Evolutionary conservation across 805 yeast genomes (phyloP), one percentile per base, ranked within the genome.

Genomic region (Jamesozyma lodderae): DNA sequence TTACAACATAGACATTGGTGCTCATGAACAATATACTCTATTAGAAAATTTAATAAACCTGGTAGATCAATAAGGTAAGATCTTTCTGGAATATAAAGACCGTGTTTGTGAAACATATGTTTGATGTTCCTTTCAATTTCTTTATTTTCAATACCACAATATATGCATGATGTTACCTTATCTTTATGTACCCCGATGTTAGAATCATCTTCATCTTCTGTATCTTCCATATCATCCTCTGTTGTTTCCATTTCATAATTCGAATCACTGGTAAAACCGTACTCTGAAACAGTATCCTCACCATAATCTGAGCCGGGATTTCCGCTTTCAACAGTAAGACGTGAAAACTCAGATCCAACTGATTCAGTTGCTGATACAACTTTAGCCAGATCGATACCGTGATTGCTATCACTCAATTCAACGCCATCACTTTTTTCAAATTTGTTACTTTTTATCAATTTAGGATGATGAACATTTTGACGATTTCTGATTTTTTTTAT

Each of bases 11-110:
- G 61, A 58, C 98, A 92, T 46, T 81, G 73, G 48, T 84, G 79
- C 28, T 96, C 96, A 31, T 79, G 69, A 8, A 88, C 82, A 38
- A 90, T 75, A 49, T 81, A 79, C 46, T 86, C 92, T 31, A 82
- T 84, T 42, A 92, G 61, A 53, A 83, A 84, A 2, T 63, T 57
- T n/a, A 92, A 59, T 29, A 92, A 67, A 0, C 96, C 97, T 28
- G 66, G 69, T 35, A 74, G 63, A 56, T 88, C 85, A 0, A 62
- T 65, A 34, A 92, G 67, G 51, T 75, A 87, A 13, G 74, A 69
- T 43, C 69, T 66, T 58, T 92, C 96, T 1, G 98, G 98, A 6
- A 92, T 71, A 44, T 81, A 92, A 31, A 92, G 68, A 1, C 97
- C 97, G 59, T 83, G 96, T 26, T 60, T 66, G 41, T 69, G 70